Base-by-base conservation (phyloP, 2,329 filamentous ascomycete species). In the Penicillium brasilianum region DNA sequence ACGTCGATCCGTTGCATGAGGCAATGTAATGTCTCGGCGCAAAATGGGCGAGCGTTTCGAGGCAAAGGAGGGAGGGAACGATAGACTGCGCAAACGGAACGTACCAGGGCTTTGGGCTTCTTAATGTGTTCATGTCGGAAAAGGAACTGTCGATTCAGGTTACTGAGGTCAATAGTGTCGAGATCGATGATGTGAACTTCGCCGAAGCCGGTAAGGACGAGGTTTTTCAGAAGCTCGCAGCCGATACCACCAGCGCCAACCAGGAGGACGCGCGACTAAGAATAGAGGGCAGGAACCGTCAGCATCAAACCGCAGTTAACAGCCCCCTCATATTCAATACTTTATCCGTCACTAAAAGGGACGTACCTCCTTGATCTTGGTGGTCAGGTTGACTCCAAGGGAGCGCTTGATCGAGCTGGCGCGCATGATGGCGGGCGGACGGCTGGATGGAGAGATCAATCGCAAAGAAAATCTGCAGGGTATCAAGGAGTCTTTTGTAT, bases 71-170 rank as follows among this genome's bases (percentile, higher is more conserved):
- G 59, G 59, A 34, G 22, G 22, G 34, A 51, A 51, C 46, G 51
- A 50, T 43, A 64, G 49, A 37, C 44, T 39, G 44, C 25, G 36
- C 25, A 53, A 34, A 25, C 20, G 22, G 37, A 61, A 79, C 87
- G 66, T 83, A 95, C 93, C 79, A 96, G 80, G 55, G 95, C 93
- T 76, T 99, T 99, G 1, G 94, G 88, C 77, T 97, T 97, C 79
- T 97, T 98, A 79, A 99, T 98, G 74, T 99, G 95, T 76, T 98
- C 93, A 71, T 94, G 90, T 63, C 93, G 87, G 78, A 99, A 99
- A 51, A 99, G 88, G 72, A 99, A 99, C 77, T 99, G 95, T 58
- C 95, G 91, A 72, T 99, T 99, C 54, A 99, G 85, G 75, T 99
- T 99, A 80, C 93, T 97, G 22, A 99, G 85, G 75, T 99, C 95